Evolutionary conservation across 1,284 basidiomycete genomes (phyloP).

Genomic region (Cystobasidium sp.): DNA sequence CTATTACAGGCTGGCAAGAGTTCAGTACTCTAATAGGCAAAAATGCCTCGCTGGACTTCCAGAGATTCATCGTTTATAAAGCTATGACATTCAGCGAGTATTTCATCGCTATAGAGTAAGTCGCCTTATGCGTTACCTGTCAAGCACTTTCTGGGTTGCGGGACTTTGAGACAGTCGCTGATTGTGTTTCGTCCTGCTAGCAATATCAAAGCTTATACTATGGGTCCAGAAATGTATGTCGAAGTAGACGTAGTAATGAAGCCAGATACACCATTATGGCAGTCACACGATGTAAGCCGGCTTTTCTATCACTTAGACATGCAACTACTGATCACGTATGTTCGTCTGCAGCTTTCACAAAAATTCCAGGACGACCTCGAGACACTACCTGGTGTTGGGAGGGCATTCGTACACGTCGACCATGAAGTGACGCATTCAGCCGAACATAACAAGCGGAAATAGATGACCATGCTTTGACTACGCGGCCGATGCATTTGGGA

Average conservation of each 20-base stretch:
- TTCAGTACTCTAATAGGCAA: constrained; percentile 89
- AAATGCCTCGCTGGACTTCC: constrained; percentile 85
- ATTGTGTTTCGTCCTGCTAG: neutral
- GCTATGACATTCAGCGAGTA: constrained; percentile 82
- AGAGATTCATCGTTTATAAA: constrained; percentile 87
- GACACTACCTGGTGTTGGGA: constrained; percentile 83
- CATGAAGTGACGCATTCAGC: constrained; percentile 40
- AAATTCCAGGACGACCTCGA: constrained; percentile 93
- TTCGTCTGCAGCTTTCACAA: constrained; percentile 63
- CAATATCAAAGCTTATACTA: constrained; percentile 54
- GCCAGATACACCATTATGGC: constrained; percentile 83
- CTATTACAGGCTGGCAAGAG: constrained; percentile 59
- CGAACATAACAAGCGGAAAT: constrained; percentile 32
- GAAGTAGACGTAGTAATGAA: constrained; percentile 95
- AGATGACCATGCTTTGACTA: neutral
- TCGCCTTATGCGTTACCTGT: neutral
- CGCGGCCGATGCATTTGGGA: neutral
- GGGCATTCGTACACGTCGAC: constrained; percentile 55
- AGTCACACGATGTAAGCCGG: constrained; percentile 73
- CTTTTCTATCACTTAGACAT: neutral
- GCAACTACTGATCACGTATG: neutral
- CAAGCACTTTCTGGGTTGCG: neutral
- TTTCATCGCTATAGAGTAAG: constrained; percentile 60
- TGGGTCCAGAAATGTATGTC: constrained; percentile 78
- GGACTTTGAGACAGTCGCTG: neutral